These are phyloP conservation scores for Colletotrichum camelliae DNA, from an alignment of 2,329 filamentous ascomycete species.

Conservation along the genomic window DNA sequence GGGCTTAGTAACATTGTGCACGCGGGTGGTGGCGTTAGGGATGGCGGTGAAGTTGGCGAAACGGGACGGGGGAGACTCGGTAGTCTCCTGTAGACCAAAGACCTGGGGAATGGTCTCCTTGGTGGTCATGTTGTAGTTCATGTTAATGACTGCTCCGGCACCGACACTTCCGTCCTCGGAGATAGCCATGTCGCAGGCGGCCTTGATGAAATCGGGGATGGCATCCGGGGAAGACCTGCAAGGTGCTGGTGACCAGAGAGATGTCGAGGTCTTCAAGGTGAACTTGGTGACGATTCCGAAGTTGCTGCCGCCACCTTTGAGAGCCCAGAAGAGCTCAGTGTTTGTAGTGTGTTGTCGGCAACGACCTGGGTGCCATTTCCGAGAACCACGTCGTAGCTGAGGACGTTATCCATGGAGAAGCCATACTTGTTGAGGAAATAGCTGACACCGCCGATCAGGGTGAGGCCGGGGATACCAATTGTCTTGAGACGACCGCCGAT, in stretches of 20 bases:
- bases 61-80: constrained; percentile 33
- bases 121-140: constrained; percentile 33
- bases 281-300: constrained; percentile 27
- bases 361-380: constrained; percentile 44
- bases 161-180: constrained; percentile 29
- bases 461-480: constrained; percentile 33
- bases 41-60: constrained; percentile 37
- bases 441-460: constrained; percentile 31
- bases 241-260: constrained; percentile 34
- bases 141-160: constrained; percentile 36
- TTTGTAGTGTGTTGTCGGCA: constrained; percentile 35
- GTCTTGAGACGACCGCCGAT: constrained; percentile 33
- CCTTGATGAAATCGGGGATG: constrained; percentile 30
- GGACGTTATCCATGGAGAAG: constrained; percentile 29
- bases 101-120: constrained; percentile 26
- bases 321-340: constrained; percentile 23
- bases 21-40: constrained; percentile 14
- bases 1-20: constrained; percentile 33
- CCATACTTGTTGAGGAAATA: constrained; percentile 33
- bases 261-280: constrained; percentile 27
- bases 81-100: constrained; percentile 38
- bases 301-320: constrained; percentile 21
- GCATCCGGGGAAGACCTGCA: constrained; percentile 31
- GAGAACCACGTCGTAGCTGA: constrained; percentile 44
- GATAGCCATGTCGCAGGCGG: constrained; percentile 28